Evolutionary conservation across 352 stramenopile species (phyloP), one percentile per base, ranked within the genome.

Genomic region (Achlya hypogyna): DNA sequence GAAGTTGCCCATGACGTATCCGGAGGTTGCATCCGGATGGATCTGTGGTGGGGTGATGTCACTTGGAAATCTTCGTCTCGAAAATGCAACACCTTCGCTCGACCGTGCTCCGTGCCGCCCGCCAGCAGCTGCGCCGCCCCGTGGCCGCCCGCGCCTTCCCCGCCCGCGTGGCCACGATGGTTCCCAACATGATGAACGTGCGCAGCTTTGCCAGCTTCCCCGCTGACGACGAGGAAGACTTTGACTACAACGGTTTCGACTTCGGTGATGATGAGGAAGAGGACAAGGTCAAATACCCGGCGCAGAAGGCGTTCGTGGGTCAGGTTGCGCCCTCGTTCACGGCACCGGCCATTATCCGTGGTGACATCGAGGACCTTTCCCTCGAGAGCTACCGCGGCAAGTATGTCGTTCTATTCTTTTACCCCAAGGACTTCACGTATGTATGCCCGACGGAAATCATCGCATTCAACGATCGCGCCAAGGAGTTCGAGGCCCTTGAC

Each of bases 371-470:
- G 27, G 72, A 91, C 40, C 65, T 96, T 22, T 87, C 78, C 51
- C 80, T 95, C 20, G 80, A 89, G 40, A 74, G 89, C 66, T 96
- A 88, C 79, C 75, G 78, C 43, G 88, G 88, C 54, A 87, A 96
- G 77, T 96, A 93, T 74, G 78, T 93, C 23, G 87, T 96, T 69
- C 69, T 96, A 31, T 92, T 96, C 72, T 96, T 96, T 71, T 96
- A 96, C 76, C 88, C 88, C 2, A 95, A 95, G 78, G 88, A 94
- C 69, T 94, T 94, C 59, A 92, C 86, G 64, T 92, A 91, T 72
- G 88, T 96, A 66, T 96, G 88, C 64, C 88, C 88, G 51, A 96
- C 88, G 14, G 88, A 96, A 74, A 96, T 96, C 72, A 95, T 95
- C 65, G 87, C 88, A 27, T 96, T 95, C 73, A 93, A 84, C 63